A percentile compares a stretch with the other conserved stretches of the same genome.
Conservation (phyloP, 2,329 filamentous ascomycete genomes). For the Penicillium hesseltinei region DNA sequence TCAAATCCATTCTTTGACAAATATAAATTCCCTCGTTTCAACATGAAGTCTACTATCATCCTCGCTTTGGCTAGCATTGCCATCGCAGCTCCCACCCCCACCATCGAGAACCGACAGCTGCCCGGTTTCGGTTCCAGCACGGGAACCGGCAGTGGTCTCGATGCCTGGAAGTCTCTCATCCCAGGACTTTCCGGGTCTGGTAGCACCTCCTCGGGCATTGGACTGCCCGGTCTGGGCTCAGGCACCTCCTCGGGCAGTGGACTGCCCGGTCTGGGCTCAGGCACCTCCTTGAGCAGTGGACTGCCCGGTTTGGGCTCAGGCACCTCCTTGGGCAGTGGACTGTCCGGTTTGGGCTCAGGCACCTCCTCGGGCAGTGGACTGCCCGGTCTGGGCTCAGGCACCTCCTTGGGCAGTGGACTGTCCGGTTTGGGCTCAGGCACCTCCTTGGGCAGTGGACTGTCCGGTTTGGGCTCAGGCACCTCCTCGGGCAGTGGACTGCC, state of each 20-base stretch:
- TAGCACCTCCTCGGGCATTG: not conserved
- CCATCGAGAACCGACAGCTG: slow-evolving; percentile 25
- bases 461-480: no score
- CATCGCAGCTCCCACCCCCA: slow-evolving; percentile 26
- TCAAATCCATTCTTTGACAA: not conserved
- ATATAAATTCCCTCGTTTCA: not conserved
- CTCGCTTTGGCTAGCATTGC: slow-evolving; percentile 23
- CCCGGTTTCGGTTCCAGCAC: slow-evolving; percentile 9
- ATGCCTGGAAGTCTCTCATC: slow-evolving; percentile 1
- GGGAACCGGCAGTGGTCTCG: slow-evolving; percentile 13
- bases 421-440: no score
- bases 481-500: not conserved
- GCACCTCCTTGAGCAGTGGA: not conserved
- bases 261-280: no score
- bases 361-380: not conserved
- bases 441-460: not conserved
- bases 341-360: no score
- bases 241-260: not conserved
- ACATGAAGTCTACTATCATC: slow-evolving; percentile 26
- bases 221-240: no score
- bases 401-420: no score
- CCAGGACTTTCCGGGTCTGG: not conserved
- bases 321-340: no score
- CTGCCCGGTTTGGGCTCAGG: slow-evolving; percentile 5
- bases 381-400: slow-evolving; percentile 2